Evolutionary conservation across 257 asterid species (phyloP).

Genomic region (Nicotiana tomentosiformis): DNA sequence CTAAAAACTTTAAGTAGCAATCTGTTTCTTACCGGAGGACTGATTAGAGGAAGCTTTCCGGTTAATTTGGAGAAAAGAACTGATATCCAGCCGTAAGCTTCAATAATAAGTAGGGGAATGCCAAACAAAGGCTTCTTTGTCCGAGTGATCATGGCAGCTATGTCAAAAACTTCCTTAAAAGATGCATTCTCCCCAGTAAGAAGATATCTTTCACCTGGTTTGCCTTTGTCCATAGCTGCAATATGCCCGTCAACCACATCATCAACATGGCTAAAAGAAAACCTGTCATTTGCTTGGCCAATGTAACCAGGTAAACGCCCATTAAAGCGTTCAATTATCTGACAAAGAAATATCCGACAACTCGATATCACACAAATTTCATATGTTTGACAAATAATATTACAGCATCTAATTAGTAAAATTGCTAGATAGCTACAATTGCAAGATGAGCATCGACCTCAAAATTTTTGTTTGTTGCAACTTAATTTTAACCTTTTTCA

Average conservation of each 20-base stretch:
- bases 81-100: conserved; percentile 58
- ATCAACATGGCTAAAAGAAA: conserved; percentile 77
- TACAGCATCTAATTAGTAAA: background rate
- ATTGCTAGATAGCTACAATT: background rate
- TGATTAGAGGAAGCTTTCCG: conserved; percentile 79
- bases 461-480: background rate
- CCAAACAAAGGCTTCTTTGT: conserved; percentile 61
- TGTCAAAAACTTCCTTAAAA: conserved; percentile 65
- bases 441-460: background rate
- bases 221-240: conserved; percentile 65
- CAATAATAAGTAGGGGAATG: conserved; percentile 53
- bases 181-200: conserved; percentile 95
- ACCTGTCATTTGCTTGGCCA: conserved; percentile 54
- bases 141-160: conserved; percentile 62
- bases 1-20: background rate
- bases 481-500: background rate
- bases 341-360: conserved; percentile 17
- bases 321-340: conserved; percentile 81
- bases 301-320: conserved; percentile 81
- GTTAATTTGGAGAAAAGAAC: conserved; percentile 63
- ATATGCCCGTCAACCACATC: conserved; percentile 90
- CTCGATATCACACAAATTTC: background rate
- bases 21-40: conserved; percentile 71
- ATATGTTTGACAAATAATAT: background rate
- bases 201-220: conserved; percentile 75